Conservation (phyloP, 352 stramenopile genomes). For the Phytopythium sindhum region DNA sequence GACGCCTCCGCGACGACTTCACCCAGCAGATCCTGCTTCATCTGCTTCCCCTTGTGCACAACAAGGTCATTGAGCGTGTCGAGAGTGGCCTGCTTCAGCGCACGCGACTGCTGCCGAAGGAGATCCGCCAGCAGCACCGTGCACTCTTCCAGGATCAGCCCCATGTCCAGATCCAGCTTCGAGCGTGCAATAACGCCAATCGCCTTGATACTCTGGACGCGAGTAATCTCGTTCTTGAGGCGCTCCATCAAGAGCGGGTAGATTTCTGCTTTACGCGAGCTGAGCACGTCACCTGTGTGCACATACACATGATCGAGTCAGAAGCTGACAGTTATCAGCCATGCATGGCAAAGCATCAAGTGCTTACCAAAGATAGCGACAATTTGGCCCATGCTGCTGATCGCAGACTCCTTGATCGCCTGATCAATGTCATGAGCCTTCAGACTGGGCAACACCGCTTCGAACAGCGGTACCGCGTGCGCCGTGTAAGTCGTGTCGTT, state of each 20-base stretch:
- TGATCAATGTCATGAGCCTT: conserved; percentile 97
- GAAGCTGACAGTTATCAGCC: background rate
- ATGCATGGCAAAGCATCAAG: background rate
- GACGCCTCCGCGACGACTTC: conserved; percentile 90
- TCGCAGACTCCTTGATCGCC: conserved; percentile 98
- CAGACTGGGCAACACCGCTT: conserved; percentile 93
- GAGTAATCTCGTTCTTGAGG: conserved; percentile 98
- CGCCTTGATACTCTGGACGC: conserved; percentile 95
- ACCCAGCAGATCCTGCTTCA: conserved; percentile 80
- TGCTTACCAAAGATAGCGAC: conserved; percentile 66
- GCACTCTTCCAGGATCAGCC: conserved; percentile 86
- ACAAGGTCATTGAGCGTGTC: conserved; percentile 92
- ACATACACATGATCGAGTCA: conserved; percentile 11
- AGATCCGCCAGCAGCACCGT: conserved; percentile 88
- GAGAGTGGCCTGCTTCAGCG: conserved; percentile 93
- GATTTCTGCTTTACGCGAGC: conserved; percentile 70
- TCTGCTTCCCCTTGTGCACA: conserved; percentile 61
- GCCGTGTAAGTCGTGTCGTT: conserved; percentile 33
- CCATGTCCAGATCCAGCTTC: conserved; percentile 88
- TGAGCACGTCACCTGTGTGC: conserved; percentile 74
- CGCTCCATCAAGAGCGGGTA: conserved; percentile 94
- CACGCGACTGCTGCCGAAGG: conserved; percentile 93
- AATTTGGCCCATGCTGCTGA: conserved; percentile 89
- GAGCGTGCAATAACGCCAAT: conserved; percentile 89
- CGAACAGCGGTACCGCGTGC: conserved; percentile 85